Percentiles rank a stretch among this genome's conserved stretches.
phyloP scores from a whole-genome alignment of 495 filamentous ascomycete genomes.

The Aspergillus wentii region DNA sequence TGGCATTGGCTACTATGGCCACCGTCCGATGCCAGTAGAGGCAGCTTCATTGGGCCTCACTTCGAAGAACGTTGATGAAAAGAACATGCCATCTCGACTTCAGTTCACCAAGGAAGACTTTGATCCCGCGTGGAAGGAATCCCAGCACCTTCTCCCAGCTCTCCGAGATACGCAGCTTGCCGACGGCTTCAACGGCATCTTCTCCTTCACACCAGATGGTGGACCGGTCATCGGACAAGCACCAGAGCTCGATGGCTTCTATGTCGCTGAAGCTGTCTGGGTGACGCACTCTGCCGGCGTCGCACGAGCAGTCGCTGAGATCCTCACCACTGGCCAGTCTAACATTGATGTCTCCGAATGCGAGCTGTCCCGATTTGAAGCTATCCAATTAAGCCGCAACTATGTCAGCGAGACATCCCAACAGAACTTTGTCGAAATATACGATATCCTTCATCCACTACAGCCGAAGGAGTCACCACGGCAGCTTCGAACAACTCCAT shows the following conservation, averaged over 20 bases:
- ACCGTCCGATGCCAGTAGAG: constrained; percentile 45
- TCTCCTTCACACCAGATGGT: constrained; percentile 51
- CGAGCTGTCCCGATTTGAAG: constrained; percentile 46
- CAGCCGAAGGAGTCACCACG: constrained; percentile 43
- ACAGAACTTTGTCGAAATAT: constrained; percentile 49
- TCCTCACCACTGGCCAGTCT: constrained; percentile 41
- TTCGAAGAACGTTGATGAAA: constrained; percentile 38
- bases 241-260: constrained; percentile 45
- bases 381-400: constrained; percentile 34
- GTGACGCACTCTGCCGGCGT: constrained; percentile 52
- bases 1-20: constrained; percentile 51
- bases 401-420: constrained; percentile 44
- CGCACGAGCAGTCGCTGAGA: constrained; percentile 42
- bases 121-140: constrained; percentile 42
- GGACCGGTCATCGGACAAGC: constrained; percentile 44
- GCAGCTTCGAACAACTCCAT: constrained; percentile 41
- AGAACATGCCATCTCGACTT: constrained; percentile 48
- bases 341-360: constrained; percentile 43
- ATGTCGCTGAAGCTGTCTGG: constrained; percentile 51
- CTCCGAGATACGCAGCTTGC: constrained; percentile 35
- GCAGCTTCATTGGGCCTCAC: constrained; percentile 38
- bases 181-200: constrained; percentile 49
- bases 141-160: constrained; percentile 36
- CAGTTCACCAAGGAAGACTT: constrained; percentile 46
- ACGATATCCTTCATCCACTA: constrained; percentile 48